phyloP scores from a whole-genome alignment of 83 land plant genomes.

The Larix sibirica region DNA sequence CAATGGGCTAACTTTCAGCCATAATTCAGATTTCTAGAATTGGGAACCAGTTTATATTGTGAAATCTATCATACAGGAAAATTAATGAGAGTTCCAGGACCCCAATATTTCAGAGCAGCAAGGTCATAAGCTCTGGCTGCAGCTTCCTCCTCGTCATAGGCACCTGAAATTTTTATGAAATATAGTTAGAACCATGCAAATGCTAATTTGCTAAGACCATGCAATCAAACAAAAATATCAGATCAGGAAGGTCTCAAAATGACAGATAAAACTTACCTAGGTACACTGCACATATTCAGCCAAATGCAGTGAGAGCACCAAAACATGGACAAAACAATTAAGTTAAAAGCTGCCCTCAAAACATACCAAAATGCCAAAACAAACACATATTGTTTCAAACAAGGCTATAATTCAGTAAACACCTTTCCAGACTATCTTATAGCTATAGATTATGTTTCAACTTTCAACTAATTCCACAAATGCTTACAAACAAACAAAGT shows the following conservation, averaged over 20 bases:
- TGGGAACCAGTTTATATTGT: neutral
- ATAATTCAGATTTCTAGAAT: neutral
- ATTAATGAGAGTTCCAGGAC: conserved; percentile 68
- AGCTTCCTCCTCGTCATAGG: conserved; percentile 78
- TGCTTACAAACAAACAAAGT: neutral
- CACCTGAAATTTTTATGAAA: conserved; percentile 33
- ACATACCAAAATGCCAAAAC: neutral
- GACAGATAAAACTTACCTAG: conserved; percentile 22
- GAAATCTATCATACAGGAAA: conserved; percentile 46
- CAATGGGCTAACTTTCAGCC: neutral
- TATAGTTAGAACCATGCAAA: neutral
- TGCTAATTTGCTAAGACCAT: neutral
- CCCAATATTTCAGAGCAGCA: conserved; percentile 74
- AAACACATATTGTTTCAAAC: too few relatives aligned
- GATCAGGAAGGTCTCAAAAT: neutral
- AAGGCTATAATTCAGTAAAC: neutral
- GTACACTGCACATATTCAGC: conserved; percentile 19
- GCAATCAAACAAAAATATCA: neutral
- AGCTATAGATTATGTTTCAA: too few relatives aligned
- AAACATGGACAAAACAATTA: neutral
- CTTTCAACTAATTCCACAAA: too few relatives aligned
- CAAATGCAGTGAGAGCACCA: neutral
- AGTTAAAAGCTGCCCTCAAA: conserved; percentile 10
- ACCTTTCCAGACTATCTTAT: too few relatives aligned
- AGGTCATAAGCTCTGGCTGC: conserved; percentile 77